phyloP scores from a whole-genome alignment of 768 basidiomycete species.

The Macrolepiota albuminosa region DNA sequence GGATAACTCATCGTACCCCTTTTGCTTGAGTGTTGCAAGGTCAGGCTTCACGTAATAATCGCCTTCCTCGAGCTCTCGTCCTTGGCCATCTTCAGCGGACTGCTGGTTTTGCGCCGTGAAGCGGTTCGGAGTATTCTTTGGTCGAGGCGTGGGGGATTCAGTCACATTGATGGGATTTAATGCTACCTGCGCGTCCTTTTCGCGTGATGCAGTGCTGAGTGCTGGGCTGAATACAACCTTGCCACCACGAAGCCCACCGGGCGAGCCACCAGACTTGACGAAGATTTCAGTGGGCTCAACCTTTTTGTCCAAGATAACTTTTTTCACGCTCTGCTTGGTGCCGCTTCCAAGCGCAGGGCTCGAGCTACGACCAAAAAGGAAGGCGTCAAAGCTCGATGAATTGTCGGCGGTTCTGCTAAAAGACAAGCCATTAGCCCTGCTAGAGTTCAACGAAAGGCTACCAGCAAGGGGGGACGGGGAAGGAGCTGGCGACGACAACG shows the following conservation, averaged over 20 bases:
- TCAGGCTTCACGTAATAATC: slow-evolving; percentile 91
- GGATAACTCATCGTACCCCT: slow-evolving; percentile 69
- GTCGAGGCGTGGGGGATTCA: slow-evolving; percentile 34
- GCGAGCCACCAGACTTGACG: slow-evolving; percentile 40
- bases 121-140: slow-evolving; percentile 35
- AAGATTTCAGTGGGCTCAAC: slow-evolving; percentile 72
- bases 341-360: slow-evolving; percentile 68
- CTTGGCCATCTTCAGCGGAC: slow-evolving; percentile 17
- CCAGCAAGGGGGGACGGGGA: slow-evolving; percentile 30
- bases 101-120: slow-evolving; percentile 33
- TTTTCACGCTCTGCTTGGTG: slow-evolving; percentile 82
- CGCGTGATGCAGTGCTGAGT: slow-evolving; percentile 68
- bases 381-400: slow-evolving; percentile 50
- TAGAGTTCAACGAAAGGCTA: slow-evolving; percentile 45
- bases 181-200: slow-evolving; percentile 53
- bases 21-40: slow-evolving; percentile 63
- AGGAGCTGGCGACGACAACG: slow-evolving; percentile 36
- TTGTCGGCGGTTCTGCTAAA: slow-evolving; percentile 45
- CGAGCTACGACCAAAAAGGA: slow-evolving; percentile 55
- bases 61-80: slow-evolving; percentile 61
- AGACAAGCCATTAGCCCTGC: slow-evolving; percentile 52
- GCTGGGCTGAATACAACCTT: slow-evolving; percentile 75
- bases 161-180: slow-evolving; percentile 21
- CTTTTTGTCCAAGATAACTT: slow-evolving; percentile 85
- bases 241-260: slow-evolving; percentile 38